These are phyloP conservation scores for Coniochaeta hoffmannii DNA, from an alignment of 2,329 filamentous ascomycete species.

Conservation along the genomic window DNA sequence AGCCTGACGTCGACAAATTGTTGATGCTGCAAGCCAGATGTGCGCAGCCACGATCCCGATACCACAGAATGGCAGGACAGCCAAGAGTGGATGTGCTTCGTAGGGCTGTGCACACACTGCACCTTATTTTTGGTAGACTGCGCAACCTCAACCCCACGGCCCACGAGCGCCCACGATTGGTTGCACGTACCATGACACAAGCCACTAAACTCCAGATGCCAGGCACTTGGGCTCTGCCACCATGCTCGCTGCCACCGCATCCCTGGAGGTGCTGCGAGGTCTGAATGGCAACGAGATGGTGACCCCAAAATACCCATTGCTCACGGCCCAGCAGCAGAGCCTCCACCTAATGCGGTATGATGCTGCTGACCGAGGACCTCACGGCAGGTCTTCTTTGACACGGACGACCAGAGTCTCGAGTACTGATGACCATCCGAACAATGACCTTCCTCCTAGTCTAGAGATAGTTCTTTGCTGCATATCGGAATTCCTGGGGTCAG, in stretches of 20 bases:
- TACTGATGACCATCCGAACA: no score
- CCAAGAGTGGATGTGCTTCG: neutral
- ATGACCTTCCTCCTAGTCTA: no score
- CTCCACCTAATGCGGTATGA: neutral
- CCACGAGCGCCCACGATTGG: neutral
- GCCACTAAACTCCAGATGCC: neutral
- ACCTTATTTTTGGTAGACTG: conserved; percentile 1
- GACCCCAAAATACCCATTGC: conserved; percentile 2
- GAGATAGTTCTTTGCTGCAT: no score
- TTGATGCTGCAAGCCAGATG: neutral
- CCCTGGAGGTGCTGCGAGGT: neutral
- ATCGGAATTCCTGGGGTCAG: no score
- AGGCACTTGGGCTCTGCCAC: neutral
- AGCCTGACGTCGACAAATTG: neutral
- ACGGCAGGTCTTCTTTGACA: no score
- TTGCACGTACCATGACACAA: neutral
- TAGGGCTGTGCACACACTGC: conserved; percentile 4
- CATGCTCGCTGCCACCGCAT: neutral
- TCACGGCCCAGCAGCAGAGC: neutral
- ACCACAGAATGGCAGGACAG: neutral
- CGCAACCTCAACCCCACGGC: neutral
- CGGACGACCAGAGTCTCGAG: no score
- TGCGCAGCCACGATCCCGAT: conserved; percentile 2
- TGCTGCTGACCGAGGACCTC: no score
- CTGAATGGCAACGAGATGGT: neutral